Conservation (phyloP, 2,329 filamentous ascomycete species). For the Colletotrichum eleusines region DNA sequence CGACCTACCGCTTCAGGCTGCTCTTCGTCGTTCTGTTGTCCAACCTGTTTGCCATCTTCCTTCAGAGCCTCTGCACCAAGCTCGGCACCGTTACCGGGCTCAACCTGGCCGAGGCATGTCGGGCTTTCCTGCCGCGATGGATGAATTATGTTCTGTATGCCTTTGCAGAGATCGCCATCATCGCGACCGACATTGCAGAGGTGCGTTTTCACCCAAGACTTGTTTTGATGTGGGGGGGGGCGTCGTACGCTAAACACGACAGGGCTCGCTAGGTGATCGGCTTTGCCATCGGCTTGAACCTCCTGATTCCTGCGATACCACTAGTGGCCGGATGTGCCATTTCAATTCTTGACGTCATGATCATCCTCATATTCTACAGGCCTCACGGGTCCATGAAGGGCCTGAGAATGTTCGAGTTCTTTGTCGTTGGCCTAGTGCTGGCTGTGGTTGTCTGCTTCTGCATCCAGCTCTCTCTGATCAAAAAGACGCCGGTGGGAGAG, state of each 20-base stretch:
- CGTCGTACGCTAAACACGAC: conserved; percentile 30
- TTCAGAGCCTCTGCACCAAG: conserved; percentile 77
- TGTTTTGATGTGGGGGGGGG: too few relatives aligned
- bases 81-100: conserved; percentile 77
- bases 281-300: conserved; percentile 76
- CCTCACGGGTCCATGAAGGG: conserved; percentile 70
- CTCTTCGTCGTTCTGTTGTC: conserved; percentile 77
- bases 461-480: conserved; percentile 74
- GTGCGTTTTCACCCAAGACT: conserved; percentile 50
- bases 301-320: conserved; percentile 72
- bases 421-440: conserved; percentile 73
- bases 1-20: conserved; percentile 72
- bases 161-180: conserved; percentile 75
- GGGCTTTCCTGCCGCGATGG: conserved; percentile 74
- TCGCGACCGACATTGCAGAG: conserved; percentile 79
- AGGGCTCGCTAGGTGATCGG: conserved; percentile 69
- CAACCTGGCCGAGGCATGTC: conserved; percentile 75
- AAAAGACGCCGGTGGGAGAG: conserved; percentile 65
- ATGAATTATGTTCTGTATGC: conserved; percentile 71
- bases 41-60: conserved; percentile 78
- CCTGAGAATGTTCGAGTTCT: conserved; percentile 72
- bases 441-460: conserved; percentile 78
- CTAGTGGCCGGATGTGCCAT: conserved; percentile 77
- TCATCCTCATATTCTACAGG: conserved; percentile 75
- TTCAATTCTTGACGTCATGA: conserved; percentile 75